Percentiles rank a stretch among this genome's conserved stretches.
Evolutionary conservation across 2,329 filamentous ascomycete genomes (phyloP).

Genomic region (Phaeosphaeria sp.): DNA sequence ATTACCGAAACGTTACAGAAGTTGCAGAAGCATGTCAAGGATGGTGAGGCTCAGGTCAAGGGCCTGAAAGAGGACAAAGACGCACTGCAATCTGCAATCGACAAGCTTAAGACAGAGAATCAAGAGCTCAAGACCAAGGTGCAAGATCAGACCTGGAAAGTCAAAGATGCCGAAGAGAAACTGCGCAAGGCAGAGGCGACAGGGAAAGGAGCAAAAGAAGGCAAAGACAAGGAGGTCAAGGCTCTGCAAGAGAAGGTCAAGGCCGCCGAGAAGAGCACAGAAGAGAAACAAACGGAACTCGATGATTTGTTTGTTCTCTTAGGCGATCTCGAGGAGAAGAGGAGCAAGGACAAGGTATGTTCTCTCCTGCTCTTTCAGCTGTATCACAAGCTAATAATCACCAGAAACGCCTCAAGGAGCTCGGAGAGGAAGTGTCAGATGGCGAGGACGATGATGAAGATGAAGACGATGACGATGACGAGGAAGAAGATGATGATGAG

Average conservation of each 20-base stretch:
- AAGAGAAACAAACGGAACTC: conserved; percentile 55
- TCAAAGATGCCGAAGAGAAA: conserved; percentile 58
- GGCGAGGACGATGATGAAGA: conserved; percentile 50
- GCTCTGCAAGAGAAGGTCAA: conserved; percentile 57
- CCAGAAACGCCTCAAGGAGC: conserved; percentile 56
- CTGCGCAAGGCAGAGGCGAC: conserved; percentile 36
- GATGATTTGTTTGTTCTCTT: conserved; percentile 58
- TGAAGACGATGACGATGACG: conserved; percentile 31
- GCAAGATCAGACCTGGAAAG: conserved; percentile 51
- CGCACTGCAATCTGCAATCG: conserved; percentile 20
- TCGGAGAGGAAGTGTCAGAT: conserved; percentile 53
- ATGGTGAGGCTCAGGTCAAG: conserved; percentile 43
- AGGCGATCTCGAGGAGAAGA: conserved; percentile 56
- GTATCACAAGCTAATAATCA: conserved; percentile 21
- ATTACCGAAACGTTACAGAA: conserved; percentile 29
- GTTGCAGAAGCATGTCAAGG: conserved; percentile 31
- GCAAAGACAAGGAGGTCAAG: conserved; percentile 39
- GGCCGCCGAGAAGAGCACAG: conserved; percentile 41
- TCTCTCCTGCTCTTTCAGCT: background rate
- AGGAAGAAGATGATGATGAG: conserved; percentile 27
- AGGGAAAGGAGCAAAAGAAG: conserved; percentile 11
- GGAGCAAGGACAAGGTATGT: conserved; percentile 47
- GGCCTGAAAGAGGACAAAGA: conserved; percentile 47
- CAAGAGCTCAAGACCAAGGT: conserved; percentile 49
- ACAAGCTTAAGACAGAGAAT: conserved; percentile 20